phyloP scores from a whole-genome alignment of 345 rosid genomes.

The Citrus glauca region DNA sequence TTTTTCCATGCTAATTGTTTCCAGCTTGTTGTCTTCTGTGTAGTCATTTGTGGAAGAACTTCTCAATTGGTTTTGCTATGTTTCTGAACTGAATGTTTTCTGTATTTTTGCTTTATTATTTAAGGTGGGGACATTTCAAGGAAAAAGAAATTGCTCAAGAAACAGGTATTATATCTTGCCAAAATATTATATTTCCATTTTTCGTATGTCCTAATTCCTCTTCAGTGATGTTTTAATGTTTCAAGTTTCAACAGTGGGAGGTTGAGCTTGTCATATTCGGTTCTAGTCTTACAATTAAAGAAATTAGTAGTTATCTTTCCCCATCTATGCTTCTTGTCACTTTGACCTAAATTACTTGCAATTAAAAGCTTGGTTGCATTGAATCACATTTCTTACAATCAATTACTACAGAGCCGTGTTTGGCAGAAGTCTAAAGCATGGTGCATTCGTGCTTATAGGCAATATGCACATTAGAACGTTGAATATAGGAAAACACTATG shows the following conservation, averaged over 20 bases:
- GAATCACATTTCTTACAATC: not conserved
- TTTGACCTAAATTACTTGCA: not conserved
- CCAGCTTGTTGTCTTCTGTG: not conserved
- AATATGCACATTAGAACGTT: not conserved
- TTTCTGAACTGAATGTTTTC: conserved; percentile 1
- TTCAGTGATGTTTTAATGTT: no score
- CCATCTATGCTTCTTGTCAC: not conserved
- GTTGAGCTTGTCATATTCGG: not conserved
- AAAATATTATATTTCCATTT: not conserved
- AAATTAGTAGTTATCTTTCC: not conserved
- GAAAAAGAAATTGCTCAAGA: conserved; percentile 94
- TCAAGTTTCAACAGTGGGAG: not conserved
- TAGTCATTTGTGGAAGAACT: not conserved
- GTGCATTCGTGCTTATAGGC: not conserved
- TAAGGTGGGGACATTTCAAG: conserved; percentile 93
- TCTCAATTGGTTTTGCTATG: not conserved
- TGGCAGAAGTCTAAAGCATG: not conserved
- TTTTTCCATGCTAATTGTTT: not conserved
- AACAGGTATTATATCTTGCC: conserved; percentile 54
- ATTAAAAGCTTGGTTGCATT: not conserved
- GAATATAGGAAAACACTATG: not conserved
- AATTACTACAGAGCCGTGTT: not conserved
- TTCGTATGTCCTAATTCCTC: not conserved
- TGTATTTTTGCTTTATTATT: conserved; percentile 11
- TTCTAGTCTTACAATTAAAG: not conserved